A percentile compares a stretch with the other conserved stretches of the same genome.
phyloP scores from a whole-genome alignment of 768 basidiomycete genomes.

The Naganishia onofrii region DNA sequence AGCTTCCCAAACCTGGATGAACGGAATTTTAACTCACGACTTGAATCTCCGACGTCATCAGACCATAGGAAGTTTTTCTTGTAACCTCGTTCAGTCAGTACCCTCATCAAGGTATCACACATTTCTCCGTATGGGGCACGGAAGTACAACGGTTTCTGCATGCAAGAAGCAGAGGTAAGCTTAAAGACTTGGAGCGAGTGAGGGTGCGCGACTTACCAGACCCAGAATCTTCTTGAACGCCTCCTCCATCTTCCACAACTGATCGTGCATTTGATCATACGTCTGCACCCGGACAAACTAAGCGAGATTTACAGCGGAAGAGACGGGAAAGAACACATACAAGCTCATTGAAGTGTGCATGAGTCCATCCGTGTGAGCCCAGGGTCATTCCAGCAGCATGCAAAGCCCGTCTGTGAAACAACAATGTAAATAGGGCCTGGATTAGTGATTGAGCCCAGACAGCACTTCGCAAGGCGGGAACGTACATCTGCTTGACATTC shows the following conservation, averaged over 20 bases:
- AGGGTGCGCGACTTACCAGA: background rate
- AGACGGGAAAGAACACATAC: background rate
- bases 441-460: background rate
- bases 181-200: background rate
- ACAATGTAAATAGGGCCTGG: background rate
- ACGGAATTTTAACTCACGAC: background rate
- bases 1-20: background rate
- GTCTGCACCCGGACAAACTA: background rate
- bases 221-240: background rate
- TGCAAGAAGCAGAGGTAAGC: background rate
- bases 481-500: slow-evolving; percentile 1
- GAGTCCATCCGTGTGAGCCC: slow-evolving; percentile 8
- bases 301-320: background rate
- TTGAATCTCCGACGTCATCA: slow-evolving; percentile 40
- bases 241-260: background rate
- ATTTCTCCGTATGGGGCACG: slow-evolving; percentile 46
- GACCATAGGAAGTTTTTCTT: slow-evolving; percentile 45
- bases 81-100: slow-evolving; percentile 46
- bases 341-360: background rate
- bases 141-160: slow-evolving; percentile 36
- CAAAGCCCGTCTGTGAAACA: background rate
- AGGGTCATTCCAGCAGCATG: background rate
- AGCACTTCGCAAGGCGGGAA: background rate
- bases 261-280: background rate
- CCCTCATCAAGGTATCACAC: slow-evolving; percentile 43